Evolutionary conservation across 1,284 basidiomycete species (phyloP).

Genomic region (Ustilago hordei): DNA sequence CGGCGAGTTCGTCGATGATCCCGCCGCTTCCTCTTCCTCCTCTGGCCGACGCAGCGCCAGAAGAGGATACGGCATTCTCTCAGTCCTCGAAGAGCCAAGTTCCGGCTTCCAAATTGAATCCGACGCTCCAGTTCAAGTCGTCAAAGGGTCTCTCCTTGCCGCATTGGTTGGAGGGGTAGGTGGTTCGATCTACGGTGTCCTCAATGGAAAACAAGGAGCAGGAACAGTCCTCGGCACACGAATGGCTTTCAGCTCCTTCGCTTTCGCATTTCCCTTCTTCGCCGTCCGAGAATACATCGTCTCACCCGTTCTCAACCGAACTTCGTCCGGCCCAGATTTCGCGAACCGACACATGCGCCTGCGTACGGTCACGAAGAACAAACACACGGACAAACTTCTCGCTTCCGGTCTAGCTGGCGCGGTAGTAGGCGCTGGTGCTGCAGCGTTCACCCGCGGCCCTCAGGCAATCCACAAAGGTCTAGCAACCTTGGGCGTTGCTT

Average conservation of each 20-base stretch:
- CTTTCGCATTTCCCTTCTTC: constrained; percentile 52
- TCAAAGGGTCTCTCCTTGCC: constrained; percentile 49
- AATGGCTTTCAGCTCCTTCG: constrained; percentile 44
- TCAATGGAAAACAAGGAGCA: constrained; percentile 39
- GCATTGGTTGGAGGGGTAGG: constrained; percentile 33
- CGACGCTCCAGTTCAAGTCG: constrained; percentile 46
- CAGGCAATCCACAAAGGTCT: constrained; percentile 31
- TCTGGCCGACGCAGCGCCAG: background rate
- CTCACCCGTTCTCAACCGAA: constrained; percentile 38
- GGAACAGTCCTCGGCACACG: constrained; percentile 35
- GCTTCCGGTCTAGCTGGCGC: constrained; percentile 43
- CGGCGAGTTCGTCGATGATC: constrained; percentile 41
- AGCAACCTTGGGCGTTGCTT: constrained; percentile 39
- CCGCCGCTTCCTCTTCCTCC: constrained; percentile 9
- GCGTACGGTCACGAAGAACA: constrained; percentile 15
- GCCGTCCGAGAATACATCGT: constrained; percentile 45
- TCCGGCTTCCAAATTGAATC: constrained; percentile 34
- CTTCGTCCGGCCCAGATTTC: constrained; percentile 37
- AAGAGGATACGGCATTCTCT: constrained; percentile 36
- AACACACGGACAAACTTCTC: constrained; percentile 38
- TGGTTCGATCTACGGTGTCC: constrained; percentile 45
- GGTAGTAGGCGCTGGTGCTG: constrained; percentile 38
- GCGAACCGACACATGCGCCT: constrained; percentile 34
- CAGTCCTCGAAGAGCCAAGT: constrained; percentile 30
- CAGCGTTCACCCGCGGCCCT: constrained; percentile 19